These are phyloP conservation scores for Claviceps digitariae DNA, from an alignment of 2,329 filamentous ascomycete genomes.

Conservation along the genomic window DNA sequence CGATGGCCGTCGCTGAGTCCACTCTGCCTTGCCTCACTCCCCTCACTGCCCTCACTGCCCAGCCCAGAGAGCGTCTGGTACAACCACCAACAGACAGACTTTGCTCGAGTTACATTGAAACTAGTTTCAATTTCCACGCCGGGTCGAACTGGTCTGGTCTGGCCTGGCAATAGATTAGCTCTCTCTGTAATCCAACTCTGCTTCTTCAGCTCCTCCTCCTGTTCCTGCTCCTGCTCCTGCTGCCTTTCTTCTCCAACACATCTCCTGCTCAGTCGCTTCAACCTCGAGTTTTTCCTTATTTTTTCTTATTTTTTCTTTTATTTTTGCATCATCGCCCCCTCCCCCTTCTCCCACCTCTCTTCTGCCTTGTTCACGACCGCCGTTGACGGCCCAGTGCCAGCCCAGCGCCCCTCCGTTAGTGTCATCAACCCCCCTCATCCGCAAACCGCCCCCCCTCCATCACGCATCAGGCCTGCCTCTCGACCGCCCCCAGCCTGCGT, in stretches of 20 bases:
- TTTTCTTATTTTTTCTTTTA: neutral
- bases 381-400: neutral
- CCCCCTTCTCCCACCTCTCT: neutral
- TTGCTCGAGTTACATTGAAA: no score
- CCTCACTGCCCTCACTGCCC: no score
- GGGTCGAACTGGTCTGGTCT: no score
- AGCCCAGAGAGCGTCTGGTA: neutral
- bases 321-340: no score
- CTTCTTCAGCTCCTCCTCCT: no score
- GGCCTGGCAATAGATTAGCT: no score
- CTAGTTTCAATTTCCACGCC: no score
- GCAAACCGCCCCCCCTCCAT: no score
- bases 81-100: no score
- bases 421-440: no score
- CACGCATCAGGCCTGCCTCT: neutral
- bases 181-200: no score
- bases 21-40: neutral
- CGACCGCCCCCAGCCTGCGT: neutral
- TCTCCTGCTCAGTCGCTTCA: no score
- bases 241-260: neutral
- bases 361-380: neutral
- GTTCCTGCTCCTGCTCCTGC: neutral
- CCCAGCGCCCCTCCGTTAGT: neutral
- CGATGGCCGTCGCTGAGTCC: neutral
- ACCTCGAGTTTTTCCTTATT: neutral